Evolutionary conservation across 2,329 filamentous ascomycete genomes (phyloP), one percentile per base, ranked within the genome.

Genomic region (Diaporthe capsici): DNA sequence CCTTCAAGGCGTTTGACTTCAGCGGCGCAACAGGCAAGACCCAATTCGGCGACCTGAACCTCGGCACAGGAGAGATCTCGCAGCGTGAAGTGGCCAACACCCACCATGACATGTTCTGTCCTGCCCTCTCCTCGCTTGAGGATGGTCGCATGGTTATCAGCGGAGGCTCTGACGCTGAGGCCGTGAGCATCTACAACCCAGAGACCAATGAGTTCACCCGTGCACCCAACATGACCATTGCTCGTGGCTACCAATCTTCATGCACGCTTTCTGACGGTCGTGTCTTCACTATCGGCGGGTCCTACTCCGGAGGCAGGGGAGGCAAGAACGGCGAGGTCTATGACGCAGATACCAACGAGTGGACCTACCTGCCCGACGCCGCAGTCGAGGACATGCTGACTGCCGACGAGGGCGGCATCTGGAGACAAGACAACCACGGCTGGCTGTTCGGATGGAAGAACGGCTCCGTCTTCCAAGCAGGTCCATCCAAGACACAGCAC

Each of bases 211-310:
- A 71, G 2, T 91, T 87, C 85, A 81, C 79, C 5, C 78, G 80
- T 6, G 86, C 81, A 1, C 81, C 84, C 0, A 78, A 85, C 68
- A 88, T 91, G 87, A 81, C 83, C 20, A 82, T 88, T 28, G 78
- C 82, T 10, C 87, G 90, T 34, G 88, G 89, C 10, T 90, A 92
- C 75, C 90, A 92, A 70, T 82, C 89, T 0, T 86, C 87, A 0
- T 82, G 86, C 0, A 89, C 87, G 0, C 79, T 86, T 1, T 88
- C 89, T 0, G 85, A 90, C 75, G 90, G 90, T 6, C 83, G 86
- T 0, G 85, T 91, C 34, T 92, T 92, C 80, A 87, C 85, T 17
- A 91, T 92, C 51, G 90, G 91, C 25, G 90, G 91, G 5, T 90
- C 88, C 0, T 84, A 80, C 78, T 88, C 85, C 13, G 90, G 90